These are phyloP conservation scores for Sporormia fimetaria DNA, from an alignment of 495 filamentous ascomycete genomes.

Conservation along the genomic window DNA sequence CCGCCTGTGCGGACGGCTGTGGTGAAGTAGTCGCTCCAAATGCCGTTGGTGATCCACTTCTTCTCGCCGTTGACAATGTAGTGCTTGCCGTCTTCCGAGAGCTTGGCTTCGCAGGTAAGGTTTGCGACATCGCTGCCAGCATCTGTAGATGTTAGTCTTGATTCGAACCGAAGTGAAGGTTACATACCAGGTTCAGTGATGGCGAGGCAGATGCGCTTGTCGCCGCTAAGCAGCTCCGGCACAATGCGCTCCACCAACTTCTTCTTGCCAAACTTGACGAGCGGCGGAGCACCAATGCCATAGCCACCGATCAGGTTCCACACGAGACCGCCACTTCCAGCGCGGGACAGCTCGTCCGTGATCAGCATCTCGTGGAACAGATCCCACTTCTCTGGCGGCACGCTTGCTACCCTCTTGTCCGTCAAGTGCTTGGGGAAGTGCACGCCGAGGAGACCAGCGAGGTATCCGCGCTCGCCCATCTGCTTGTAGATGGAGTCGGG, in stretches of 20 bases:
- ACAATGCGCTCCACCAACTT: constrained; percentile 69
- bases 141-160: constrained; percentile 34
- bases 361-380: constrained; percentile 93
- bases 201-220: constrained; percentile 89
- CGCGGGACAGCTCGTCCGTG: constrained; percentile 84
- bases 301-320: constrained; percentile 96
- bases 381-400: constrained; percentile 86
- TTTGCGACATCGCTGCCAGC: constrained; percentile 85
- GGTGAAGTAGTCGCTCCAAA: constrained; percentile 96
- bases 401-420: constrained; percentile 57
- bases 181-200: constrained; percentile 56
- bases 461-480: constrained; percentile 85
- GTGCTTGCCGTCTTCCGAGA: constrained; percentile 87
- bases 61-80: constrained; percentile 99
- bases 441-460: constrained; percentile 77
- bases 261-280: constrained; percentile 89
- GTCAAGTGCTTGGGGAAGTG: constrained; percentile 67
- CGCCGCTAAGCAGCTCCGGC: constrained; percentile 75
- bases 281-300: constrained; percentile 82
- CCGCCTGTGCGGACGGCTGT: constrained; percentile 84
- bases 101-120: constrained; percentile 87
- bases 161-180: neutral
- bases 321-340: constrained; percentile 86
- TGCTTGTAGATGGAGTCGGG: constrained; percentile 83
- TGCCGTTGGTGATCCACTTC: constrained; percentile 99